Evolutionary conservation across 768 basidiomycete genomes (phyloP), one percentile per base, ranked within the genome.

Genomic region (Hirschioporus abietinus): DNA sequence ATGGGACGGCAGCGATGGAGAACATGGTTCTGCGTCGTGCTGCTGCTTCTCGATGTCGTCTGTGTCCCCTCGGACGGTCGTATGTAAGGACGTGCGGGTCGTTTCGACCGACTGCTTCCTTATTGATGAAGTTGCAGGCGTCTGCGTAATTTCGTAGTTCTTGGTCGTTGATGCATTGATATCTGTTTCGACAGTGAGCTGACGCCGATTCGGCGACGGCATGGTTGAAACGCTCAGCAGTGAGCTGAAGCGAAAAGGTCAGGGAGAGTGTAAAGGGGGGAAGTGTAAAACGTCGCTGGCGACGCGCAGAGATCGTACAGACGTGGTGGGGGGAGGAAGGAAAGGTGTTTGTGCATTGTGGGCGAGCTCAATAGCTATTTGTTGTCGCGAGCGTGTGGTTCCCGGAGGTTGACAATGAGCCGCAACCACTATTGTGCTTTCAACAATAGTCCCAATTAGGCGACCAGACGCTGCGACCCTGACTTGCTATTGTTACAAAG

Each of bases 41-140:
- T 35, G 70, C 72, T 72, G 69, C 64, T 76, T 76, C 77, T 77
- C 75, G 72, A 58, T 68, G 71, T 74, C 73, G 65, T 70, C 17
- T 64, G 75, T 76, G 58, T 23, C 61, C 23, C 64, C 24, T 30
- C 35, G 64, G 63, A 52, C 63, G 18, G 15, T 25, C 30, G 65
- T 67, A 65, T 63, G 35, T 17, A 63, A 63, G 59, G 66, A 64
- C 66, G 72, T 71, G 66, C 67, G 68, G 63, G 66, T 36, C 20
- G 63, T 58, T 69, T 70, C 24, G 70, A 71, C 42, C 64, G 30
- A 30, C 59, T 25, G 26, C 36, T 63, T 60, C 17, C 24, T 6
- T 27, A 52, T 34, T 9, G 57, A 63, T 6, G 63, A 65, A 24
- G 24, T 24, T 65, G 66, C 63, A 25, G 68, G 66, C 17, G 64